Conservation (phyloP, 441 rosid species). For the Populus tomentosa region DNA sequence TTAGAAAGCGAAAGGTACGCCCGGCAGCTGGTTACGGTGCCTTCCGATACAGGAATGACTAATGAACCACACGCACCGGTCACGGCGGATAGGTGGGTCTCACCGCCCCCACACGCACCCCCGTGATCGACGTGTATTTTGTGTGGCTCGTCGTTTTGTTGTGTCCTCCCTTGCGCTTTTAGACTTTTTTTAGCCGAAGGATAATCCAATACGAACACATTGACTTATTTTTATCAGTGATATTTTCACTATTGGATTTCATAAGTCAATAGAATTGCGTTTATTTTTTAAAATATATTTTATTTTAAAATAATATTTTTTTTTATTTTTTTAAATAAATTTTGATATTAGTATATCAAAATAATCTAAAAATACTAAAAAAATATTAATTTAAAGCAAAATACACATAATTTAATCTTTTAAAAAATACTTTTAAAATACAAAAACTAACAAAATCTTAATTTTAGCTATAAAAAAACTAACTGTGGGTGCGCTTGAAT, state of each 20-base stretch:
- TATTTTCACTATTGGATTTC: neutral
- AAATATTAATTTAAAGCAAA: too few species aligned
- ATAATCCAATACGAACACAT: neutral
- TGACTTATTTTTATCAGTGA: neutral
- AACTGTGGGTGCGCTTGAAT: neutral
- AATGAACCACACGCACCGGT: constrained; percentile 5
- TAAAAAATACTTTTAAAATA: too few species aligned
- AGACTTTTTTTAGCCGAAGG: neutral
- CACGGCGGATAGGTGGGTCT: constrained; percentile 10
- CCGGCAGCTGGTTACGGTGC: neutral
- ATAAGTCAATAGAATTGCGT: too few species aligned
- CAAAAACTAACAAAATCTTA: neutral
- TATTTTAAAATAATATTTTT: too few species aligned
- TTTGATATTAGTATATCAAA: too few species aligned
- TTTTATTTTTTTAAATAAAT: too few species aligned
- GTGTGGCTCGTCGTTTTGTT: neutral
- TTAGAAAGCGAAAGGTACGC: too few species aligned
- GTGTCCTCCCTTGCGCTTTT: neutral
- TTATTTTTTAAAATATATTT: too few species aligned
- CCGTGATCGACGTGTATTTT: neutral
- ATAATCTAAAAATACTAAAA: too few species aligned
- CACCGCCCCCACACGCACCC: neutral
- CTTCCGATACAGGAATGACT: neutral
- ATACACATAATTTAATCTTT: too few species aligned
- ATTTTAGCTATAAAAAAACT: neutral